These are phyloP conservation scores for Nyctanthes arbortristis DNA, from an alignment of 257 asterid genomes.

Conservation along the genomic window DNA sequence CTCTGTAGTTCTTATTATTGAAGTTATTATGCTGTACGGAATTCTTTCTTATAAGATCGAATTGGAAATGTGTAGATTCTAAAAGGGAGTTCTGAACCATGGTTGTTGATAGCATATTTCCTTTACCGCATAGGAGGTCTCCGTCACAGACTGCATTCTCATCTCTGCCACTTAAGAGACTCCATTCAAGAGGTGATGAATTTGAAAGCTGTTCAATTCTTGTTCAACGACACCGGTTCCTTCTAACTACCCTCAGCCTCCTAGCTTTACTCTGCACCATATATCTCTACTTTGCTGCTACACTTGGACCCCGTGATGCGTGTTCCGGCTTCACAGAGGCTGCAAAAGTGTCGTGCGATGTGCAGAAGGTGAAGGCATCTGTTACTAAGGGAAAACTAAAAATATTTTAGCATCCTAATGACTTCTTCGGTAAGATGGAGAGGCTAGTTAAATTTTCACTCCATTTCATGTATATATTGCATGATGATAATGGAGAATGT, in stretches of 20 bases:
- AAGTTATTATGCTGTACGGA: conserved; percentile 4
- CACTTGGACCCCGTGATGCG: conserved; percentile 47
- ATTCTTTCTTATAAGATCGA: background rate
- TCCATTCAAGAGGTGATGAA: conserved; percentile 37
- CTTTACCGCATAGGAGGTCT: conserved; percentile 73
- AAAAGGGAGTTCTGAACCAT: conserved; percentile 27
- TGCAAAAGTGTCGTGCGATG: conserved; percentile 47
- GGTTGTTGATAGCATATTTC: conserved; percentile 57
- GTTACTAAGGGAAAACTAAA: conserved; percentile 58
- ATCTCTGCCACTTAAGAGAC: conserved; percentile 39
- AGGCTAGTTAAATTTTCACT: no score
- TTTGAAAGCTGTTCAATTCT: conserved; percentile 55
- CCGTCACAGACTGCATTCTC: conserved; percentile 62
- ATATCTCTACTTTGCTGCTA: conserved; percentile 80
- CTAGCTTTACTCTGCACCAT: conserved; percentile 59
- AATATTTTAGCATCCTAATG: conserved; percentile 37
- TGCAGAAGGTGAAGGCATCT: conserved; percentile 38
- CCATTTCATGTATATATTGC: conserved; percentile 29
- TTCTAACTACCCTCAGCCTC: conserved; percentile 57
- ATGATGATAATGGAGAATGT: conserved; percentile 6
- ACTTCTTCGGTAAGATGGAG: background rate
- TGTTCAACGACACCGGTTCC: conserved; percentile 65
- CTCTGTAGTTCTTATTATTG: background rate
- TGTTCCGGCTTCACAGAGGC: conserved; percentile 56
- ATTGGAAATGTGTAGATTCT: conserved; percentile 31